Percentiles rank a stretch among this genome's conserved stretches.
phyloP scores from a whole-genome alignment of 345 rosid genomes.

The Durio zibethinus region DNA sequence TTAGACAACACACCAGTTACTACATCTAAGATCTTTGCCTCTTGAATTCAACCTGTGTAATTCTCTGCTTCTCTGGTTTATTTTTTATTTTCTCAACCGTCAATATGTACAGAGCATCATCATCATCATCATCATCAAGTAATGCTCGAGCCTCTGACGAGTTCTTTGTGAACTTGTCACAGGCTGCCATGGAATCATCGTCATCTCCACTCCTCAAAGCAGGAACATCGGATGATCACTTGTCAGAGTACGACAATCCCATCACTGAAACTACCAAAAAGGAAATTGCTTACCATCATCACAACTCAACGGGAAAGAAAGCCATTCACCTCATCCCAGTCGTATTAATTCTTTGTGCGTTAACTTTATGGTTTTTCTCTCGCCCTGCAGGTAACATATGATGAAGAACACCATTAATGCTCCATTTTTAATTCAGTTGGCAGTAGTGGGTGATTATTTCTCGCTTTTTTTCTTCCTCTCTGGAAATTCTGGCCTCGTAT shows the following conservation, averaged over 20 bases:
- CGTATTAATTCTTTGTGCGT: constrained; percentile 52
- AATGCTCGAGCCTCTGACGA: constrained; percentile 42
- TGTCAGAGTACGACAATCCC: constrained; percentile 13
- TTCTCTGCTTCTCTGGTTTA: neutral
- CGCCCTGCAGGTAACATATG: constrained; percentile 12
- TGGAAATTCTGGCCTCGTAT: neutral
- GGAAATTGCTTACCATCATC: constrained; percentile 28
- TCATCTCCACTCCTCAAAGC: constrained; percentile 10
- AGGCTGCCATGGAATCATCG: neutral
- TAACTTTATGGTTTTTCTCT: constrained; percentile 60
- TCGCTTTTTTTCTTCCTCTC: neutral
- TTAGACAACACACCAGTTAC: neutral
- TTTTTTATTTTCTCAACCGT: neutral
- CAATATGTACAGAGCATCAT: constrained; percentile 43
- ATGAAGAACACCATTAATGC: neutral
- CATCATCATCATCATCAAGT: constrained; percentile 21
- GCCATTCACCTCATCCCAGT: constrained; percentile 63
- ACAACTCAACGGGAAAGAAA: constrained; percentile 34
- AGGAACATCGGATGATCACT: constrained; percentile 15
- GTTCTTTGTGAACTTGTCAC: constrained; percentile 35
- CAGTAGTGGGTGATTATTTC: neutral
- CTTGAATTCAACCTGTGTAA: neutral
- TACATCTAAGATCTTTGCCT: neutral
- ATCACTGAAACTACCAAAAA: constrained; percentile 40
- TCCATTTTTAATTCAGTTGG: neutral